Percentiles rank a stretch among this genome's conserved stretches.
These are phyloP conservation scores for Cladophialophora exuberans DNA, from an alignment of 2,329 filamentous ascomycete species.

Conservation along the genomic window DNA sequence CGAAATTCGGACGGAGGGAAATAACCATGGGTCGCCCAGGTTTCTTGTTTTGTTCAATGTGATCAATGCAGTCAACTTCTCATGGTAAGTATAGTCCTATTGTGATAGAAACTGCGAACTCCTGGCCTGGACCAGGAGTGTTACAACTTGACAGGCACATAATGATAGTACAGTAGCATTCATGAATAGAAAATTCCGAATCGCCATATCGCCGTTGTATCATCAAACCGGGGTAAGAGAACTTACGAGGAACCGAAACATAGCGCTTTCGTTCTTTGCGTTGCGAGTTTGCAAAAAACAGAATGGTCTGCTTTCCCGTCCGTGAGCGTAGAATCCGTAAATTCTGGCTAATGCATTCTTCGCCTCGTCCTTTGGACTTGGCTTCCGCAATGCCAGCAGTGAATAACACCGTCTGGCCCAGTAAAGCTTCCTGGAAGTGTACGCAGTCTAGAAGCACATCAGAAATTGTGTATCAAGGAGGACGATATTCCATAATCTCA, in stretches of 20 bases:
- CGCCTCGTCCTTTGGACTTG: slow-evolving; percentile 48
- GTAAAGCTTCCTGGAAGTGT: slow-evolving; percentile 45
- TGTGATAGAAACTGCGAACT: no score
- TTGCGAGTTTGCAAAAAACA: slow-evolving; percentile 49
- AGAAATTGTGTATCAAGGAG: neutral
- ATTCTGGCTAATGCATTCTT: slow-evolving; percentile 51
- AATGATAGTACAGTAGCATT: no score
- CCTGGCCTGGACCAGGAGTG: no score
- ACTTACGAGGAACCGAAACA: slow-evolving; percentile 44
- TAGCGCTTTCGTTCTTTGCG: slow-evolving; percentile 46
- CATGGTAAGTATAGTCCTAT: slow-evolving; percentile 17
- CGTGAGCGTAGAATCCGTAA: slow-evolving; percentile 43
- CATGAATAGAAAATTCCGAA: no score
- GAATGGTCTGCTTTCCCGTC: slow-evolving; percentile 41
- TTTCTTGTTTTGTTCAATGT: slow-evolving; percentile 45
- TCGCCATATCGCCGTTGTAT: no score
- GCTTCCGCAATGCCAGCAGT: slow-evolving; percentile 48
- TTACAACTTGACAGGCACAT: no score
- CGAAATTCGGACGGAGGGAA: slow-evolving; percentile 45
- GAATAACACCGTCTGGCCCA: slow-evolving; percentile 44
- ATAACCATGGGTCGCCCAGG: slow-evolving; percentile 42
- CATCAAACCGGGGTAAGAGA: no score
- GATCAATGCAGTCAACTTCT: slow-evolving; percentile 44
- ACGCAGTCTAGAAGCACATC: slow-evolving; percentile 41
- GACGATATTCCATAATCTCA: neutral